A percentile compares a stretch with the other conserved stretches of the same genome.
Conservation (phyloP, 805 yeast genomes). For the Priceomyces fermenticarens region DNA sequence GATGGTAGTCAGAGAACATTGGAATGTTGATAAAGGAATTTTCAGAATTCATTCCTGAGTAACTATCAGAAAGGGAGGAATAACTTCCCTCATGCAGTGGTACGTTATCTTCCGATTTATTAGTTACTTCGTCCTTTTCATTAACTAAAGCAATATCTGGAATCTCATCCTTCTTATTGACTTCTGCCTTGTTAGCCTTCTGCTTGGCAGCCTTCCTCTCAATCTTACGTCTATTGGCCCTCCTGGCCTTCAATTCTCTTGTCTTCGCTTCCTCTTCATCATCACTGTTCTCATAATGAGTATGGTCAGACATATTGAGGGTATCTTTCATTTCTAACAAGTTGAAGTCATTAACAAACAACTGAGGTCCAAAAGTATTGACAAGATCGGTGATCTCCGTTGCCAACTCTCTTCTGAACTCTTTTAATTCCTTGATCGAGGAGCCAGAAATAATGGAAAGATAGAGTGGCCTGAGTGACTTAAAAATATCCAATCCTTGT, state of each 20-base stretch:
- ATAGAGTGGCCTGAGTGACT: slow-evolving; percentile 79
- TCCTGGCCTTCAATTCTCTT: slow-evolving; percentile 43
- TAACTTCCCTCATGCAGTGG: slow-evolving; percentile 19
- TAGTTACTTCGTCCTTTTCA: slow-evolving; percentile 5
- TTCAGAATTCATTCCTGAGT: slow-evolving; percentile 60
- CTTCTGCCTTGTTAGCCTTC: slow-evolving; percentile 8
- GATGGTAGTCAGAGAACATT: slow-evolving; percentile 50
- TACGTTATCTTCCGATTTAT: slow-evolving; percentile 16
- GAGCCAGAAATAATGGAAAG: slow-evolving; percentile 58
- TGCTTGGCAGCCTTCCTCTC: slow-evolving; percentile 13
- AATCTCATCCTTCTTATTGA: slow-evolving; percentile 3
- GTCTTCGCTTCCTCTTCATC: slow-evolving; percentile 51
- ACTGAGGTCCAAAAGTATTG: slow-evolving; percentile 76
- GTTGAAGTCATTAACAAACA: slow-evolving; percentile 80
- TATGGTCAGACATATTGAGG: slow-evolving; percentile 23
- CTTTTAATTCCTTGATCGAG: slow-evolving; percentile 56
- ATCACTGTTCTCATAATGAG: slow-evolving; percentile 38
- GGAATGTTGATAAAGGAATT: slow-evolving; percentile 65
- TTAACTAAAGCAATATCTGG: background rate
- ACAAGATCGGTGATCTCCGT: slow-evolving; percentile 75
- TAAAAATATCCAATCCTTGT: slow-evolving; percentile 84
- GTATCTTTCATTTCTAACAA: slow-evolving; percentile 45
- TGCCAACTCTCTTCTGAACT: slow-evolving; percentile 59
- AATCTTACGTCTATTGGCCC: slow-evolving; percentile 27
- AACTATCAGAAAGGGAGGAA: slow-evolving; percentile 53